Evolutionary conservation across 257 asterid genomes (phyloP).

Genomic region (Fraxinus excelsior): DNA sequence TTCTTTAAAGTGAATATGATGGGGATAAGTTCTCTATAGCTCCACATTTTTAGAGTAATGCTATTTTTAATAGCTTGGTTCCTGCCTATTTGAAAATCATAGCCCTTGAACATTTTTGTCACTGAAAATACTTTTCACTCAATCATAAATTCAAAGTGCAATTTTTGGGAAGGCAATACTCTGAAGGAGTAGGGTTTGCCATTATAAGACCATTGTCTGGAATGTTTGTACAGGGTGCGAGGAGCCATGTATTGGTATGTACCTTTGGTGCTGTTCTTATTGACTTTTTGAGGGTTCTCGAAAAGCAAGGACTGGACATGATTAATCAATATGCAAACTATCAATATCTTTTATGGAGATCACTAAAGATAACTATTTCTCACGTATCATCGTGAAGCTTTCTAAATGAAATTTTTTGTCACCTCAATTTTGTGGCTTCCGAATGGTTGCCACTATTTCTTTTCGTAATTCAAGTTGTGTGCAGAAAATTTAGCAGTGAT

Average conservation of each 20-base stretch:
- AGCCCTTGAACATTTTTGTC: not conserved
- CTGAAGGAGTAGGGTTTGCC: not conserved
- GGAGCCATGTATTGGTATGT: not conserved
- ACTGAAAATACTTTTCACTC: not conserved
- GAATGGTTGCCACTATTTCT: not conserved
- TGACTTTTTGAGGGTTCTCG: not conserved
- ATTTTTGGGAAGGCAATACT: not conserved
- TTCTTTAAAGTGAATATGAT: constrained; percentile 18
- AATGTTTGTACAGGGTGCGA: not conserved
- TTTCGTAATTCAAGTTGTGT: not conserved
- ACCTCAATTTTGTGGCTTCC: not conserved
- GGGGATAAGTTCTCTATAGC: not conserved
- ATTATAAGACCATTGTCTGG: not conserved
- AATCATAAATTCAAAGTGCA: constrained; percentile 2
- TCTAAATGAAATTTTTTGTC: not conserved
- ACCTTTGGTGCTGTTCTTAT: not conserved
- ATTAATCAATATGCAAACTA: not conserved
- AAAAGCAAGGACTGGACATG: not conserved
- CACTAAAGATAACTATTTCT: not conserved
- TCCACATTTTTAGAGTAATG: not conserved
- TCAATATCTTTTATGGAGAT: not conserved
- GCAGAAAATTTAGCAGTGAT: not conserved
- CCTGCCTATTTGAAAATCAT: not conserved
- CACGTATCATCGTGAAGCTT: not conserved
- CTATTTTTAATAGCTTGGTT: no score